These are phyloP conservation scores for Aspergillus baeticus DNA, from an alignment of 495 filamentous ascomycete genomes.

Conservation along the genomic window DNA sequence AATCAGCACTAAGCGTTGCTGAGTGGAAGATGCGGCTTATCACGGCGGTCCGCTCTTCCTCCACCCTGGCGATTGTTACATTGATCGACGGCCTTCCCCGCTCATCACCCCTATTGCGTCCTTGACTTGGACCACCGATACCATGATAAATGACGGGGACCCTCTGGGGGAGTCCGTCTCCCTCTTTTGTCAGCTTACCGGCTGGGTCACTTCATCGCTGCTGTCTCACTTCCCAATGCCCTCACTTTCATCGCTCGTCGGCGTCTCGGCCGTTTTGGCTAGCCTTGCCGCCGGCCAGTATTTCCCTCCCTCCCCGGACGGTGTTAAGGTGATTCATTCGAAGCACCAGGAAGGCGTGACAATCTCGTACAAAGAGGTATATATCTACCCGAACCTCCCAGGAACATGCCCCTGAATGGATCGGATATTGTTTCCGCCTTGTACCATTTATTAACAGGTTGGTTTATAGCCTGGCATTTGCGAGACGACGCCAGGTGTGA, in stretches of 20 bases:
- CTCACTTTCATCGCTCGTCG: slow-evolving; percentile 8
- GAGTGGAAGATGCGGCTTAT: background rate
- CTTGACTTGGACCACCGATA: background rate
- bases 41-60: background rate
- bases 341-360: slow-evolving; percentile 56
- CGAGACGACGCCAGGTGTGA: slow-evolving; percentile 51
- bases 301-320: slow-evolving; percentile 55
- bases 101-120: slow-evolving; percentile 10
- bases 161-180: background rate
- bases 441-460: background rate
- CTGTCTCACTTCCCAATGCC: slow-evolving; percentile 7
- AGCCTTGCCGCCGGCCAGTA: slow-evolving; percentile 37
- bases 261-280: slow-evolving; percentile 19
- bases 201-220: background rate
- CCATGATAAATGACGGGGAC: background rate
- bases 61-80: slow-evolving; percentile 11
- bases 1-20: background rate
- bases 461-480: slow-evolving; percentile 44
- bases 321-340: slow-evolving; percentile 53
- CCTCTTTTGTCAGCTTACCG: background rate
- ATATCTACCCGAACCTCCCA: background rate
- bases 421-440: background rate
- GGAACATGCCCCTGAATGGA: background rate
- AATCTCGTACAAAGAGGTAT: slow-evolving; percentile 66
- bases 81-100: slow-evolving; percentile 8